These are phyloP conservation scores for Phytopythium chamaehyphon DNA, from an alignment of 352 stramenopile genomes.

Conservation along the genomic window DNA sequence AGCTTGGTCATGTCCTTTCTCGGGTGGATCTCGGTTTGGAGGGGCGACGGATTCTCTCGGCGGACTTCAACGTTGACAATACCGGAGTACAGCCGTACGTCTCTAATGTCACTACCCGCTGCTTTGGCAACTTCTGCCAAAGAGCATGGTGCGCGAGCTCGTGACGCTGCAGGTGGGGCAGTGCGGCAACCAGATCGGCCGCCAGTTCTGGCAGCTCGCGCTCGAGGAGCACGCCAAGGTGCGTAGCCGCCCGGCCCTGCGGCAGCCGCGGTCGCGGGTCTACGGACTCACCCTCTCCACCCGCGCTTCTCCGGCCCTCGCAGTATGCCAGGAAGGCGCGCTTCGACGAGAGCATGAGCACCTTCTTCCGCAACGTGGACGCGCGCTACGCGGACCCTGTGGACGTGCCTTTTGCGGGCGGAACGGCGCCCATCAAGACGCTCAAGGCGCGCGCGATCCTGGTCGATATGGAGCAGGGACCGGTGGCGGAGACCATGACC, in stretches of 20 bases:
- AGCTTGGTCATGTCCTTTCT: background rate
- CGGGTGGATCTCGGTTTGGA: background rate
- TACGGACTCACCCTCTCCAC: too few relatives aligned
- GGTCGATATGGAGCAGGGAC: constrained; percentile 92
- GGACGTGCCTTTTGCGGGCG: constrained; percentile 43
- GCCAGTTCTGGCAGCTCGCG: constrained; percentile 89
- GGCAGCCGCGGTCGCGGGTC: too few relatives aligned
- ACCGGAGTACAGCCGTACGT: too few relatives aligned
- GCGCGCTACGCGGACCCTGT: constrained; percentile 43
- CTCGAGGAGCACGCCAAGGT: constrained; percentile 88
- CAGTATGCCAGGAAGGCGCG: constrained; percentile 41
- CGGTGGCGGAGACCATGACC: constrained; percentile 77
- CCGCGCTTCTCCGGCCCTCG: background rate
- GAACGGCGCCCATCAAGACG: constrained; percentile 33
- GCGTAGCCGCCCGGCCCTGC: too few relatives aligned
- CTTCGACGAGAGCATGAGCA: constrained; percentile 91
- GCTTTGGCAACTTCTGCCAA: too few relatives aligned
- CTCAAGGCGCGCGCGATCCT: constrained; percentile 87
- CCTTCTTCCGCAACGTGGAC: constrained; percentile 92
- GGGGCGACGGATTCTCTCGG: background rate
- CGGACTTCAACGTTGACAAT: too few relatives aligned
- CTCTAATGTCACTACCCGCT: too few relatives aligned
- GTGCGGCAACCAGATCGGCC: constrained; percentile 93
- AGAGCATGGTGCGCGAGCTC: constrained; percentile 85
- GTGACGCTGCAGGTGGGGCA: constrained; percentile 92